These are phyloP conservation scores for Meredithiella fracta DNA, from an alignment of 2,329 filamentous ascomycete species.

Conservation along the genomic window DNA sequence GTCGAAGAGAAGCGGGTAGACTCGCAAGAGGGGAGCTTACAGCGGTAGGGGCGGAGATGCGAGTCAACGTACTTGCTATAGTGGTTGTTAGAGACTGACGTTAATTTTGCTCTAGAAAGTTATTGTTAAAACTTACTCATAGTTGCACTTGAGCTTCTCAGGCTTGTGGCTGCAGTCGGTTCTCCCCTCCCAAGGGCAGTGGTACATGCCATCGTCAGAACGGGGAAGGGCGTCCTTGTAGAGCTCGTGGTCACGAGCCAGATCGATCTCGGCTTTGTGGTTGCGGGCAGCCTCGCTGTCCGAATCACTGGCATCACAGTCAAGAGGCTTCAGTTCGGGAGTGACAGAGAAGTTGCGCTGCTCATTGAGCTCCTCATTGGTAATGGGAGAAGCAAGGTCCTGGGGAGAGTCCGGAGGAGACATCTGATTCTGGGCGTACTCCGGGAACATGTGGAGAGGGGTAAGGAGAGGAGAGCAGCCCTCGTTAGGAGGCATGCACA, in stretches of 20 bases:
- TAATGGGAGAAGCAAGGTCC: slow-evolving; percentile 8
- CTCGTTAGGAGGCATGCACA: neutral
- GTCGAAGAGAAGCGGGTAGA: slow-evolving; percentile 87
- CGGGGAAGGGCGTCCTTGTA: slow-evolving; percentile 49
- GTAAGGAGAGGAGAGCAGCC: slow-evolving; percentile 2
- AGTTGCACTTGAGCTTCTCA: slow-evolving; percentile 97
- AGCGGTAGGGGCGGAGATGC: slow-evolving; percentile 89
- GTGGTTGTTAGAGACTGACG: neutral
- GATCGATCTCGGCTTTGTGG: slow-evolving; percentile 37
- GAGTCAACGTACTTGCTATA: slow-evolving; percentile 90
- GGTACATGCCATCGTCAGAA: slow-evolving; percentile 64
- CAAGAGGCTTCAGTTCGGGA: slow-evolving; percentile 27
- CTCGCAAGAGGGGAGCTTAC: slow-evolving; percentile 71
- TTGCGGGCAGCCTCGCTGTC: slow-evolving; percentile 18
- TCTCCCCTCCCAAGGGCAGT: slow-evolving; percentile 73
- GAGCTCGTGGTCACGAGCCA: slow-evolving; percentile 48
- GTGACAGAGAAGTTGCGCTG: slow-evolving; percentile 20
- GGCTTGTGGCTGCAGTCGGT: slow-evolving; percentile 68
- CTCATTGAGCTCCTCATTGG: slow-evolving; percentile 10
- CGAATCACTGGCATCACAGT: slow-evolving; percentile 17
- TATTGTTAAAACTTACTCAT: slow-evolving; percentile 57
- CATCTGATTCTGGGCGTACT: slow-evolving; percentile 6
- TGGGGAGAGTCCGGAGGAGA: slow-evolving; percentile 16
- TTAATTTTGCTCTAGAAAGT: neutral
- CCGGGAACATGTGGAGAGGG: slow-evolving; percentile 10